Percentiles rank a stretch among this genome's conserved stretches.
phyloP scores from a whole-genome alignment of 2,329 filamentous ascomycete genomes.

The Cladosporium sp. region DNA sequence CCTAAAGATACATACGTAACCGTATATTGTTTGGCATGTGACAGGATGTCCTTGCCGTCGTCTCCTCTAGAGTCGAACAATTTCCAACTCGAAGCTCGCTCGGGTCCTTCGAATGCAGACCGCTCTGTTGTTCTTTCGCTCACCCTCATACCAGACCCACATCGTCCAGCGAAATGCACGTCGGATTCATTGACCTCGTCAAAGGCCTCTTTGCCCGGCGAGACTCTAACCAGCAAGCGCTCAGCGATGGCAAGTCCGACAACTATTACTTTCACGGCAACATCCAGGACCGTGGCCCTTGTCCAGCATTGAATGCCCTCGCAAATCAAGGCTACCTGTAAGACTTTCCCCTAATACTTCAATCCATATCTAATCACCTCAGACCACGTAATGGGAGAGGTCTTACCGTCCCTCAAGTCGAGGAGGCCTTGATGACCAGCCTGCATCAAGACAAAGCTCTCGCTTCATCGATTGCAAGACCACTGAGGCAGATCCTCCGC shows the following conservation, averaged over 20 bases:
- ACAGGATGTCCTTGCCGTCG: neutral
- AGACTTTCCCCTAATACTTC: conserved; percentile 2
- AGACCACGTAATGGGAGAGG: conserved; percentile 40
- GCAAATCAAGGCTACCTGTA: conserved; percentile 41
- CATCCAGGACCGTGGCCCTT: conserved; percentile 33
- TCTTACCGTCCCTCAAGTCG: conserved; percentile 36
- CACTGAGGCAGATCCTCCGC: conserved; percentile 28
- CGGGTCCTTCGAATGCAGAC: neutral
- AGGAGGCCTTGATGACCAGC: conserved; percentile 31
- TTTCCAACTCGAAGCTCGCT: neutral
- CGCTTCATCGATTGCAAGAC: conserved; percentile 32
- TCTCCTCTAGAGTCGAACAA: neutral
- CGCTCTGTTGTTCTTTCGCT: neutral
- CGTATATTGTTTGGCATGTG: conserved; percentile 4
- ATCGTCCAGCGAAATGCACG: conserved; percentile 23
- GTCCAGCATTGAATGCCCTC: conserved; percentile 37
- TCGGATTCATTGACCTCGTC: conserved; percentile 24
- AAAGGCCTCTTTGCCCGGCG: conserved; percentile 26
- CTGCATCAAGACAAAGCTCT: conserved; percentile 23
- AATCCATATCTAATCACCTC: neutral
- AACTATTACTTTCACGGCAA: conserved; percentile 23
- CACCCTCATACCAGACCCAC: neutral
- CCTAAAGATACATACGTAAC: neutral
- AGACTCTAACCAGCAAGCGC: conserved; percentile 8
- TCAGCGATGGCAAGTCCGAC: conserved; percentile 27